Evolutionary conservation across 306 rosid species (phyloP), one percentile per base, ranked within the genome.

Genomic region (Quercus variabilis): DNA sequence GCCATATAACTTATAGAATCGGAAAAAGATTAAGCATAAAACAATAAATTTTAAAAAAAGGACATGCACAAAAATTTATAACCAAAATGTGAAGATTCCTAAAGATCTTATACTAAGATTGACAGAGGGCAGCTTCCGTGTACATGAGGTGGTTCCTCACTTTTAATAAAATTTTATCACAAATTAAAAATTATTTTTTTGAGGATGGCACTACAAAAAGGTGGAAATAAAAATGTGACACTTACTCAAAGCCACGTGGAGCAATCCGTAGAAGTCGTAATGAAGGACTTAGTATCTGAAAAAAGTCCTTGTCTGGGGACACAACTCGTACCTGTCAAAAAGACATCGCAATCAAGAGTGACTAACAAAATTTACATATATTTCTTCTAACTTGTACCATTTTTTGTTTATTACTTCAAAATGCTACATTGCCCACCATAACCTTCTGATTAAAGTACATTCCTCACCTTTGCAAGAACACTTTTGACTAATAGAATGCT

Each of bases 231-330:
- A 35, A 49, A 77, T 72, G 13, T 41, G 84, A 74, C 73, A 83
- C 98, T 87, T 75, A 94, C 98, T 94, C 92, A 71, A 89, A 82
- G 60, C 99, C 99, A 68, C 99, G 99, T 67, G 99, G 82, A 90
- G 99, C 99, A 87, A 94, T 88, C 76, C 99, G 87, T 31, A 92
- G 91, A 82, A 94, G 97, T 57, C 99, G 97, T 65, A 94, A 82
- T 1, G 99, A 94, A 85, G 97, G 95, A 81, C 95, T 91, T 70
- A 94, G 76, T 74, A 94, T 91, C 90, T 94, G 99, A 35, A 94
- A 94, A 74, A 95, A 95, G 76, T 95, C 99, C 81, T 95, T 95
- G 88, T 95, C 99, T 3, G 99, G 99, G 84, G 99, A 95, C 74
- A 95, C 99, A 76, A 95, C 97, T 46, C 98, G 92, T 71, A 95